Evolutionary conservation across 768 basidiomycete genomes (phyloP).

Genomic region (Sistotremastrum niveocremeum): DNA sequence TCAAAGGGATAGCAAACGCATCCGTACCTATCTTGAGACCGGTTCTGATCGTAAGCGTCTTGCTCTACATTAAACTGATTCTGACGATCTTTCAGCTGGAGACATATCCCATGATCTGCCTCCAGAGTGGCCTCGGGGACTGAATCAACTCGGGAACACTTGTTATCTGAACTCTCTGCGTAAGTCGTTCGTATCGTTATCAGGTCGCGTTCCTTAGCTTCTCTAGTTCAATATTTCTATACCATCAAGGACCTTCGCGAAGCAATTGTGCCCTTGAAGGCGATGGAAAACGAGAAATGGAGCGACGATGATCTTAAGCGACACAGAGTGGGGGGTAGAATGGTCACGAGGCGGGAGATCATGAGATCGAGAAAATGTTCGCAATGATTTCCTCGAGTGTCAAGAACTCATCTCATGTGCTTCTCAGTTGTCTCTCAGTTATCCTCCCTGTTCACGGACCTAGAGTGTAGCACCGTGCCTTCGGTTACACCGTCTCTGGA

Average conservation of each 20-base stretch:
- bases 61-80: neutral
- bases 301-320: constrained; percentile 71
- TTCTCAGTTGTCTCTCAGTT: constrained; percentile 64
- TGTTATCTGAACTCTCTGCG: constrained; percentile 76
- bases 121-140: constrained; percentile 66
- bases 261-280: constrained; percentile 51
- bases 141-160: constrained; percentile 82
- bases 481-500: constrained; percentile 77
- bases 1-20: constrained; percentile 52
- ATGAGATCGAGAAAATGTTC: constrained; percentile 74
- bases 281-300: constrained; percentile 53
- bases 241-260: constrained; percentile 86
- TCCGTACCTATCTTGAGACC: constrained; percentile 49
- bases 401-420: constrained; percentile 6
- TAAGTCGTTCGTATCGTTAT: constrained; percentile 12
- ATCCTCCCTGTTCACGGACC: constrained; percentile 60
- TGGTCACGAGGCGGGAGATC: constrained; percentile 72
- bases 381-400: constrained; percentile 12
- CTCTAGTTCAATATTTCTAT: constrained; percentile 67
- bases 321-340: constrained; percentile 77
- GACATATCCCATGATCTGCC: constrained; percentile 39
- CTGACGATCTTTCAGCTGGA: constrained; percentile 34
- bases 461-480: constrained; percentile 50
- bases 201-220: neutral
- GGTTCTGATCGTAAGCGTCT: constrained; percentile 60